phyloP scores from a whole-genome alignment of 192 early-diverging fungal genomes.

The Haplosporangium gracile region DNA sequence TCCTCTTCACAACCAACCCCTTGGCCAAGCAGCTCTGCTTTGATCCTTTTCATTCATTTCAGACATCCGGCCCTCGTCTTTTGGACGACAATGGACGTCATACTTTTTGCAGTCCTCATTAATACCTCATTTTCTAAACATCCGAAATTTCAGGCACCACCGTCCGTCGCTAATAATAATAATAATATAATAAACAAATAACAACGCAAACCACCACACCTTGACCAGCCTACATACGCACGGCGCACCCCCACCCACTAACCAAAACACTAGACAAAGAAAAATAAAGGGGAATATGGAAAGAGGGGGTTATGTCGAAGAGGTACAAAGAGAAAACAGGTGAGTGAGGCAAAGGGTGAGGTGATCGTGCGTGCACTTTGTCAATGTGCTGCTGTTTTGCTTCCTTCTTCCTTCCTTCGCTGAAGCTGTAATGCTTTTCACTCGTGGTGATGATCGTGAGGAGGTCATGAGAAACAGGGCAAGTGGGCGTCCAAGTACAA shows the following conservation, averaged over 20 bases:
- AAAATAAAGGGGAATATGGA: background rate
- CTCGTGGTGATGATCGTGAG: background rate
- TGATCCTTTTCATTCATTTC: background rate
- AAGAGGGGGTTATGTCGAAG: background rate
- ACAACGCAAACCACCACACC: background rate
- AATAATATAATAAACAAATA: background rate
- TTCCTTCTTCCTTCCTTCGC: background rate
- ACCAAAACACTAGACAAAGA: background rate
- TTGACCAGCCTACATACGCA: background rate
- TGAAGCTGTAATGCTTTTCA: background rate
- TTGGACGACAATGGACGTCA: background rate
- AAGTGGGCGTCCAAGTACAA: background rate
- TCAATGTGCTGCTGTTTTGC: background rate
- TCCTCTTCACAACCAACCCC: background rate
- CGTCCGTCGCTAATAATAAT: background rate
- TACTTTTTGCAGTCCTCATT: background rate
- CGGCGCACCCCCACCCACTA: background rate
- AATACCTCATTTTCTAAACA: background rate
- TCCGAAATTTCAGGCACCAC: constrained; percentile 10
- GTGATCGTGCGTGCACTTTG: background rate
- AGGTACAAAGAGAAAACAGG: background rate
- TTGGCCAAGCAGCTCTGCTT: background rate
- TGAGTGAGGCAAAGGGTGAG: background rate
- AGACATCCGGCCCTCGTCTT: background rate
- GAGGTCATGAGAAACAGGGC: background rate